A percentile compares a stretch with the other conserved stretches of the same genome.
Conservation (phyloP, 305 asterid genomes). For the Solanum hybrid region DNA sequence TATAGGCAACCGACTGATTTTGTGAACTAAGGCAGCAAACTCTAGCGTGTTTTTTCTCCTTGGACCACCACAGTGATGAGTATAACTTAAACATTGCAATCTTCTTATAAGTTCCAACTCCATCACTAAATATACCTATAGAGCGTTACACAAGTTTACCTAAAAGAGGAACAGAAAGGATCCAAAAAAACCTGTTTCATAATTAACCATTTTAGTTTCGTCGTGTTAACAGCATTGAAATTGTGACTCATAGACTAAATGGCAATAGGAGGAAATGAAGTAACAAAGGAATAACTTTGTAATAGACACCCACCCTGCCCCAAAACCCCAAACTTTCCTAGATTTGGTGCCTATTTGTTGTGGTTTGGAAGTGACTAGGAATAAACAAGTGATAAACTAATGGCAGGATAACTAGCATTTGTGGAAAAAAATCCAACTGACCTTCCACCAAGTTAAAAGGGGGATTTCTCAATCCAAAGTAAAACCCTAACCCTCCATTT, state of each 20-base stretch:
- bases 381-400: not conserved
- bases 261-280: not conserved
- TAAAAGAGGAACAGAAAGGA: not conserved
- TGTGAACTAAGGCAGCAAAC: not conserved
- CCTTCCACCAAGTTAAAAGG: not conserved
- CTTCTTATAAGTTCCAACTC: not conserved
- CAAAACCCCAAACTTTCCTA: not conserved
- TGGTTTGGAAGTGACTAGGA: not conserved
- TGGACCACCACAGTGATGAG: not conserved
- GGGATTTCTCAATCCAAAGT: not conserved
- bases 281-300: not conserved
- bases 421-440: not conserved
- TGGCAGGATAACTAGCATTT: not conserved
- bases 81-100: not conserved
- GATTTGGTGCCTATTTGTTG: not conserved
- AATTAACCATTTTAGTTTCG: not conserved
- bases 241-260: not conserved
- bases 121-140: not conserved
- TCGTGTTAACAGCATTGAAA: not conserved
- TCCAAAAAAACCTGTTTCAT: not conserved
- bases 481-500: conserved; percentile 1
- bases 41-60: not conserved
- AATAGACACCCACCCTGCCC: not conserved
- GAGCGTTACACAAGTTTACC: not conserved
- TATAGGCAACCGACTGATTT: not conserved